Base-by-base conservation (phyloP, 2,329 filamentous ascomycete species). In the Magnaporthiopsis rhizophila region DNA sequence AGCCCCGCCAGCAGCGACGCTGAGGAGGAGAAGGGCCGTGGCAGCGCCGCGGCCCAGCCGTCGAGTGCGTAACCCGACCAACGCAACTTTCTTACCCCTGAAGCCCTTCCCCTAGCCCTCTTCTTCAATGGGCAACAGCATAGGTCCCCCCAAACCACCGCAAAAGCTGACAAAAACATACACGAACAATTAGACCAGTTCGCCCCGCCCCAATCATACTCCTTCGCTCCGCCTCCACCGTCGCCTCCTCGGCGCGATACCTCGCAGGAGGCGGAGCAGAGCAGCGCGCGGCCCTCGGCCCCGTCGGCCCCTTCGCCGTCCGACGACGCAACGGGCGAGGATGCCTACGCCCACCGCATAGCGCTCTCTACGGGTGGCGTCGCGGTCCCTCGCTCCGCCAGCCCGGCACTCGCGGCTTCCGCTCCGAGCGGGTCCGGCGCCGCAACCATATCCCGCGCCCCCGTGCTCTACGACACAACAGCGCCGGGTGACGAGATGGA, bases 371-470 rank as follows among this genome's bases (percentile, higher is more conserved):
- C 70, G 74, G 62, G 71, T 64, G 69, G 75, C 70, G 34, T 62
- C 70, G 57, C 64, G 69, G 53, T 71, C 74, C 56, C 73, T 73
- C 38, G 68, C 74, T 62, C 71, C 73, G 62, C 68, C 75, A 50
- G 73, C 38, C 68, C 74, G 61, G 70, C 73, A 62, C 69, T 75
- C 50, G 73, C 71, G 26, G 71, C 72, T 36, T 72, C 74, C 11
- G 69, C 71, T 21, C 74, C 75, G 12, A 72, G 67, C 73, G 11
- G 71, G 73, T 3, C 69, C 73, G 12, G 66, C 73, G 62, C 63
- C n/a, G 79, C 83, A 13, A 88, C 86, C 9, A 94, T 96, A 72
- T 90, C 91, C 58, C 85, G 89, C 58, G 88, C 89, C 0, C 91
- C 92, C 1, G 85, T 96, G 13, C 88, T 88, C 68, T 96, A 96